phyloP scores from a whole-genome alignment of 1,139 yeast genomes.

The Hemisphaericaspora xylofermentans region DNA sequence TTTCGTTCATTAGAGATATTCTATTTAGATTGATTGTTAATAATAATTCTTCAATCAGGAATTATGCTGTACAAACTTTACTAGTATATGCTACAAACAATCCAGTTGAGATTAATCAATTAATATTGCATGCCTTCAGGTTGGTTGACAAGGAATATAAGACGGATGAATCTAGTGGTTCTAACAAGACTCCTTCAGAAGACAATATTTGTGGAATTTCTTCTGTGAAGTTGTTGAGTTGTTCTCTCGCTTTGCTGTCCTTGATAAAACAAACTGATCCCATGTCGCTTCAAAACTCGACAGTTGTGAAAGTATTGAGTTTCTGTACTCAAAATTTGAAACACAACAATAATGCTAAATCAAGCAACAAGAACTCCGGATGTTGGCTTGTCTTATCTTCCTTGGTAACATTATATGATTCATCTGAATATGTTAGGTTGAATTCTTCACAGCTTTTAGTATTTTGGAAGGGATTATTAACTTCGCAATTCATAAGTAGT shows the following conservation, averaged over 20 bases:
- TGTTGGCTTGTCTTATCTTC: constrained; percentile 81
- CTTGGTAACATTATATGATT: constrained; percentile 66
- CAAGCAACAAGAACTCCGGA: constrained; percentile 25
- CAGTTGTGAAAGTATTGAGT: constrained; percentile 43
- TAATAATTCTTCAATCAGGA: constrained; percentile 35
- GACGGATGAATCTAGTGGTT: constrained; percentile 17
- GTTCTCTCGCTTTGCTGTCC: constrained; percentile 39
- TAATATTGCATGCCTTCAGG: constrained; percentile 34
- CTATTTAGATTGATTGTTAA: constrained; percentile 36
- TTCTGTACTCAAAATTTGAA: constrained; percentile 50
- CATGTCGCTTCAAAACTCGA: constrained; percentile 39
- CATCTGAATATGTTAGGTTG: constrained; percentile 58
- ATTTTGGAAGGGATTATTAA: constrained; percentile 81
- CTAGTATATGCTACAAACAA: constrained; percentile 31
- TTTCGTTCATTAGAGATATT: constrained; percentile 30
- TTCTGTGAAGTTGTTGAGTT: constrained; percentile 30
- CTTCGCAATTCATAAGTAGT: constrained; percentile 45
- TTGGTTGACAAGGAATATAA: constrained; percentile 35
- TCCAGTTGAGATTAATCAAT: constrained; percentile 37
- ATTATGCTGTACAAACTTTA: constrained; percentile 35
- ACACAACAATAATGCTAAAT: constrained; percentile 28
- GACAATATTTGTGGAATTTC: constrained; percentile 26
- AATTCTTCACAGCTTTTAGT: constrained; percentile 74
- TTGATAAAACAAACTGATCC: constrained; percentile 40
- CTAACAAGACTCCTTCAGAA: constrained; percentile 11